Percentiles rank a stretch among this genome's conserved stretches.
Conservation (phyloP, 352 stramenopile species). For the Phytophthora quininea region DNA sequence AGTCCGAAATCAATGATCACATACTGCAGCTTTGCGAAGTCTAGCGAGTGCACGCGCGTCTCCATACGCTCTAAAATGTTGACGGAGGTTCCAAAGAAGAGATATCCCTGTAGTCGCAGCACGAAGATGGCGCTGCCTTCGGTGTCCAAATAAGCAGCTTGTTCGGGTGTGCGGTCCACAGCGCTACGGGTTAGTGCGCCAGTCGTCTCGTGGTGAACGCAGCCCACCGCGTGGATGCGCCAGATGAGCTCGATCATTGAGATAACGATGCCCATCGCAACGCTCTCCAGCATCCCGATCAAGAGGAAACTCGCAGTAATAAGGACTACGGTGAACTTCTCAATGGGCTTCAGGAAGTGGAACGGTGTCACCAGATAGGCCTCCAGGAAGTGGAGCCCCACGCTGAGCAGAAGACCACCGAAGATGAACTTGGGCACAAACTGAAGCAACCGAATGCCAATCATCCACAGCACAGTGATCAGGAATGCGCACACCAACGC, state of each 20-base stretch:
- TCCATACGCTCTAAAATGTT: slow-evolving; percentile 81
- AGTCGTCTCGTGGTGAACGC: slow-evolving; percentile 78
- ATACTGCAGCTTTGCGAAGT: slow-evolving; percentile 64
- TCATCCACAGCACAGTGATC: slow-evolving; percentile 62
- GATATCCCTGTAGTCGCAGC: slow-evolving; percentile 75
- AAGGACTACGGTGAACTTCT: slow-evolving; percentile 66
- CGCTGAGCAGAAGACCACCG: slow-evolving; percentile 72
- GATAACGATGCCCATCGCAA: slow-evolving; percentile 77
- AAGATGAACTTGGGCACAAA: slow-evolving; percentile 88
- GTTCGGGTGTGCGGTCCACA: slow-evolving; percentile 69
- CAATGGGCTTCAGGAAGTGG: slow-evolving; percentile 72
- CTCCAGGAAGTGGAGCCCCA: slow-evolving; percentile 80
- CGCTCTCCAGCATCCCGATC: slow-evolving; percentile 75
- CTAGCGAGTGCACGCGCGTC: slow-evolving; percentile 62
- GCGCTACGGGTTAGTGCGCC: slow-evolving; percentile 66
- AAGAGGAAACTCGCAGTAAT: slow-evolving; percentile 77
- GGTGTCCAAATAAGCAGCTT: slow-evolving; percentile 56
- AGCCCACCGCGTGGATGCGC: slow-evolving; percentile 79
- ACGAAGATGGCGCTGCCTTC: slow-evolving; percentile 75
- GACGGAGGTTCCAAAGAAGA: slow-evolving; percentile 86
- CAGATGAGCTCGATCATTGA: slow-evolving; percentile 84
- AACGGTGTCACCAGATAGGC: slow-evolving; percentile 79
- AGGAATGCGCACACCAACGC: slow-evolving; percentile 69
- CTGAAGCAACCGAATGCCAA: slow-evolving; percentile 70
- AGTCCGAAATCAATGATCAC: slow-evolving; percentile 84